Evolutionary conservation across 2,329 filamentous ascomycete genomes (phyloP), one percentile per base, ranked within the genome.

Genomic region (Neopestalotiopsis rosae): DNA sequence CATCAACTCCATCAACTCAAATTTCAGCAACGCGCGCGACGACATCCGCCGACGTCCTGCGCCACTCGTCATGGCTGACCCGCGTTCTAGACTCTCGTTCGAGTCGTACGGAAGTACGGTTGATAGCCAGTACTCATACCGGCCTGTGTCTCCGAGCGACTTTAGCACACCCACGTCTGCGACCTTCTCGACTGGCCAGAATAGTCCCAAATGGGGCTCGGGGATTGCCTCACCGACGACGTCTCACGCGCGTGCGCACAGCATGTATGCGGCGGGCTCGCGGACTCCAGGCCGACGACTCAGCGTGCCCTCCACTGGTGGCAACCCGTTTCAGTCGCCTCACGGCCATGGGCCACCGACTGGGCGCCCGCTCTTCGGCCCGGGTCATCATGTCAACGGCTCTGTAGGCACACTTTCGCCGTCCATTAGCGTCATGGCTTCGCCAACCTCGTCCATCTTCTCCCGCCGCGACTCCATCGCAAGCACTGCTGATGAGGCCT

Each of bases 111-210:
- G 89, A 69, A 89, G 87, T 67, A 88, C 88, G 56, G 87, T 89
- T 20, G 90, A 91, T 13, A 85, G 87, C 68, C 87, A 90, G 66
- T 92, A 91, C 73, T 83, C 86, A n/a, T 92, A 92, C 73, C 87
- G 90, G 32, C 86, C 87, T 3, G 86, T 90, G 6, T 93, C 93
- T 3, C 91, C 92, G 0, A 89, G 88, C 69, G 92, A 93, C 45
- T 93, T 92, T 72, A 92, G 91, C 76, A 97, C 94, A 3, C 94
- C 94, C 2, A 94, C 93, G 0, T 95, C 94, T 1, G 90, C 92
- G 12, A 93, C 93, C 0, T 97, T 94, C 74, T 94, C 94, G 0
- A 91, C 89, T 1, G 91, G 89, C 0, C 90, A 91, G 66, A 91
- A 89, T 70, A 97, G 94, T 77, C 94, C 94, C 4, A 89, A 90